These are phyloP conservation scores for Phylloboletellus chloephorus DNA, from an alignment of 1,284 basidiomycete species.

Conservation along the genomic window DNA sequence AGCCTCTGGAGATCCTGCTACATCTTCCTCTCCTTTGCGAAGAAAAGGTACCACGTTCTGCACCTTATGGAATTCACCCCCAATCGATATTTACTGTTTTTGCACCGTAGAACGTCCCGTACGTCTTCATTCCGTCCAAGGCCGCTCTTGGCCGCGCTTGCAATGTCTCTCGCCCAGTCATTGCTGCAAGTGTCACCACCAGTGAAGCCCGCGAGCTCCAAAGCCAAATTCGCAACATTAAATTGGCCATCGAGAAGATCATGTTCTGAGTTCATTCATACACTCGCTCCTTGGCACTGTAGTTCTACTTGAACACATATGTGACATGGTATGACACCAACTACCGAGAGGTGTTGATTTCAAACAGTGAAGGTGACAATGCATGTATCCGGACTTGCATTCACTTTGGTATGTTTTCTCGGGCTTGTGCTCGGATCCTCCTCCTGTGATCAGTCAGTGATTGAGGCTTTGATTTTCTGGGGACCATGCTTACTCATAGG, in stretches of 20 bases:
- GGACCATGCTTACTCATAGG: constrained; percentile 69
- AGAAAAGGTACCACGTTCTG: constrained; percentile 70
- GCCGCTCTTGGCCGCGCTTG: constrained; percentile 95
- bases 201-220: constrained; percentile 92
- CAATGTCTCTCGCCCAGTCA: constrained; percentile 93
- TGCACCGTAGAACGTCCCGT: constrained; percentile 80
- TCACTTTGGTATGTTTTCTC: constrained; percentile 81
- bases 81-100: constrained; percentile 1
- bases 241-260: constrained; percentile 80
- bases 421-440: constrained; percentile 75
- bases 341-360: constrained; percentile 4
- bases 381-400: not conserved
- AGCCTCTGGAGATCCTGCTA: constrained; percentile 96
- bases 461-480: not conserved
- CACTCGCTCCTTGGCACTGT: constrained; percentile 4
- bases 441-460: constrained; percentile 42
- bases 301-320: constrained; percentile 16
- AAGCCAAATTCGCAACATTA: constrained; percentile 87
- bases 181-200: constrained; percentile 92
- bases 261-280: constrained; percentile 23
- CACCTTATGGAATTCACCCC: not conserved
- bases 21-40: constrained; percentile 97
- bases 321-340: constrained; percentile 6
- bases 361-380: not conserved
- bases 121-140: constrained; percentile 93